phyloP scores from a whole-genome alignment of 768 basidiomycete species.

The Chalciporus pseudorubinellus region DNA sequence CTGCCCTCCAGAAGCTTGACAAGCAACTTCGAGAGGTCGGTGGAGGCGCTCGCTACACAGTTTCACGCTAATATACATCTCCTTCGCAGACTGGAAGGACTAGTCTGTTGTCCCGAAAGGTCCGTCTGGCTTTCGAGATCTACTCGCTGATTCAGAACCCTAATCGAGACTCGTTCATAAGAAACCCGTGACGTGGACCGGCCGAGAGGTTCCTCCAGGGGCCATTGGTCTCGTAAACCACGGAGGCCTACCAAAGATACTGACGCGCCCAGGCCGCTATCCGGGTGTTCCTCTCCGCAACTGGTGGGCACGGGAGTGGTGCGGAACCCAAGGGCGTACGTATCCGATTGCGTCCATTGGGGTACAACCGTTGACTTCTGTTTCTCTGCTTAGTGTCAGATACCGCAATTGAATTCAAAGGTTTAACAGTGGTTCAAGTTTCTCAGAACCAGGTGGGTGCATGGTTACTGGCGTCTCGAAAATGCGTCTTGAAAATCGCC shows the following conservation, averaged over 20 bases:
- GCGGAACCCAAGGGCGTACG: slow-evolving; percentile 66
- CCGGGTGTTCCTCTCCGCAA: slow-evolving; percentile 73
- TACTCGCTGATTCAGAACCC: not conserved
- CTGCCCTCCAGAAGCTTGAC: slow-evolving; percentile 70
- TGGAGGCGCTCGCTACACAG: slow-evolving; percentile 17
- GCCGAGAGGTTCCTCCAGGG: slow-evolving; percentile 70
- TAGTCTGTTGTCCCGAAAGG: slow-evolving; percentile 64
- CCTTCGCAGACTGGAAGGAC: slow-evolving; percentile 51
- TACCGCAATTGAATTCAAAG: slow-evolving; percentile 76
- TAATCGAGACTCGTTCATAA: slow-evolving; percentile 16
- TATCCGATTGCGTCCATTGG: slow-evolving; percentile 7
- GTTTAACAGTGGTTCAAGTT: slow-evolving; percentile 82
- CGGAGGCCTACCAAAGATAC: slow-evolving; percentile 75
- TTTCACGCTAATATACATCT: slow-evolving; percentile 6
- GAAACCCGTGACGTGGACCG: slow-evolving; percentile 66
- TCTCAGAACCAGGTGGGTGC: slow-evolving; percentile 67
- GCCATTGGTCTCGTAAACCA: slow-evolving; percentile 74
- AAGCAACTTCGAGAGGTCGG: slow-evolving; percentile 50
- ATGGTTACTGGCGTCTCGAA: not conserved
- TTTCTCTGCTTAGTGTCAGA: slow-evolving; percentile 58
- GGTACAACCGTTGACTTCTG: not conserved
- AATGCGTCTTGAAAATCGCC: not conserved
- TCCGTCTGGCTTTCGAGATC: slow-evolving; percentile 12
- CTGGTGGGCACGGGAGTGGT: slow-evolving; percentile 82
- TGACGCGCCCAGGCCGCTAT: slow-evolving; percentile 75